Conservation (phyloP, 495 filamentous ascomycete species). For the Annulohypoxylon stygium region DNA sequence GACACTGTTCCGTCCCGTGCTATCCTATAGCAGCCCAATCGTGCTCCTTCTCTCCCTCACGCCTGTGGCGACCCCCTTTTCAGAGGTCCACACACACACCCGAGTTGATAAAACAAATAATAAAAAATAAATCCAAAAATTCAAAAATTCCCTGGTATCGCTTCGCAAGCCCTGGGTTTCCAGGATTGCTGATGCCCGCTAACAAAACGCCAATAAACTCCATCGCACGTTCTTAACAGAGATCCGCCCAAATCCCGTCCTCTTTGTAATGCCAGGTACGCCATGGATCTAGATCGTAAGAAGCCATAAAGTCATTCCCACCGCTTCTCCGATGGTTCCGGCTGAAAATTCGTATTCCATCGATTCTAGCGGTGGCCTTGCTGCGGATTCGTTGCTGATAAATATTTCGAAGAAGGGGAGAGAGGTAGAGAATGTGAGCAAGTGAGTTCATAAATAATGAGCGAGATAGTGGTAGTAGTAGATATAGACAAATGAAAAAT, state of each 20-base stretch:
- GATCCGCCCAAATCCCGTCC: slow-evolving; percentile 30
- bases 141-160: slow-evolving; percentile 45
- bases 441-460: slow-evolving; percentile 13
- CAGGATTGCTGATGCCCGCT: slow-evolving; percentile 49
- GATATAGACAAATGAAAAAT: slow-evolving; percentile 51
- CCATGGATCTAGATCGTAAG: slow-evolving; percentile 47
- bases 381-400: slow-evolving; percentile 33
- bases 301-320: slow-evolving; percentile 46
- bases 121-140: slow-evolving; percentile 25
- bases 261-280: slow-evolving; percentile 47
- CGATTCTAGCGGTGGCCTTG: slow-evolving; percentile 25
- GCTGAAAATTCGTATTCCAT: slow-evolving; percentile 18
- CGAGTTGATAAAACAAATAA: slow-evolving; percentile 9
- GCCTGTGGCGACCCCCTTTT: slow-evolving; percentile 27
- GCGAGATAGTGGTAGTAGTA: slow-evolving; percentile 29
- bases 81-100: slow-evolving; percentile 19
- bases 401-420: slow-evolving; percentile 43
- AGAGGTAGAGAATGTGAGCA: slow-evolving; percentile 37
- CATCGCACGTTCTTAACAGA: slow-evolving; percentile 46
- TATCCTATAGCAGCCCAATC: slow-evolving; percentile 29
- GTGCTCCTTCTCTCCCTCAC: slow-evolving; percentile 23
- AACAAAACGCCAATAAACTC: slow-evolving; percentile 55
- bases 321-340: slow-evolving; percentile 13
- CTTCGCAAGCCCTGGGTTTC: slow-evolving; percentile 35
- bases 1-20: slow-evolving; percentile 33